Conservation (phyloP, 768 basidiomycete genomes). For the Mycena rosella region DNA sequence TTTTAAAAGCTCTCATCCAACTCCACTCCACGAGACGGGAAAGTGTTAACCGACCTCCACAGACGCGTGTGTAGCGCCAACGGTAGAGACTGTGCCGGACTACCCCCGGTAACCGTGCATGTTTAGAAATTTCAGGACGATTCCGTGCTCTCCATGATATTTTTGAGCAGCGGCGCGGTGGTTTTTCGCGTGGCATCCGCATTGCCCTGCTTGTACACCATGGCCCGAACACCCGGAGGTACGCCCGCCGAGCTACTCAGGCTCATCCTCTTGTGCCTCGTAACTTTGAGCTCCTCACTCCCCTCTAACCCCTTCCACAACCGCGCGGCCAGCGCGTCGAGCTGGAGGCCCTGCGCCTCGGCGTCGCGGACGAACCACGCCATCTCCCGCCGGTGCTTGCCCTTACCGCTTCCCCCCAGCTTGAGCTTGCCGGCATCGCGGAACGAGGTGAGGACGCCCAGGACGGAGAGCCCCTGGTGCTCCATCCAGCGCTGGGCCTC, state of each 20-base stretch:
- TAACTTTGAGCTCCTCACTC: constrained; percentile 63
- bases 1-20: too few species aligned
- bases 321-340: constrained; percentile 57
- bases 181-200: constrained; percentile 72
- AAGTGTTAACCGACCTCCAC: too few species aligned
- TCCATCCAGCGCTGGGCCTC: constrained; percentile 70
- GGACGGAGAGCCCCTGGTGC: constrained; percentile 71
- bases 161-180: constrained; percentile 75
- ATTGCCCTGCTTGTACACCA: constrained; percentile 77
- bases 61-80: background rate
- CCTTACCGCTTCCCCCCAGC: constrained; percentile 51
- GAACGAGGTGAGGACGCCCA: constrained; percentile 88
- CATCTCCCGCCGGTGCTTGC: constrained; percentile 76
- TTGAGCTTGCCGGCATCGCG: constrained; percentile 56
- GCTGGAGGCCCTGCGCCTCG: constrained; percentile 42
- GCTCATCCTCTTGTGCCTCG: constrained; percentile 62
- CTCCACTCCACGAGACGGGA: too few species aligned
- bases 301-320: constrained; percentile 74
- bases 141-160: constrained; percentile 61
- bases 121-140: constrained; percentile 3
- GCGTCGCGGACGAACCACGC: constrained; percentile 71
- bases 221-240: constrained; percentile 53
- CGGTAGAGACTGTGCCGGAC: background rate
- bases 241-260: constrained; percentile 43
- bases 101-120: background rate